phyloP scores from a whole-genome alignment of 306 rosid genomes.

The Lathyrus tuberosus region DNA sequence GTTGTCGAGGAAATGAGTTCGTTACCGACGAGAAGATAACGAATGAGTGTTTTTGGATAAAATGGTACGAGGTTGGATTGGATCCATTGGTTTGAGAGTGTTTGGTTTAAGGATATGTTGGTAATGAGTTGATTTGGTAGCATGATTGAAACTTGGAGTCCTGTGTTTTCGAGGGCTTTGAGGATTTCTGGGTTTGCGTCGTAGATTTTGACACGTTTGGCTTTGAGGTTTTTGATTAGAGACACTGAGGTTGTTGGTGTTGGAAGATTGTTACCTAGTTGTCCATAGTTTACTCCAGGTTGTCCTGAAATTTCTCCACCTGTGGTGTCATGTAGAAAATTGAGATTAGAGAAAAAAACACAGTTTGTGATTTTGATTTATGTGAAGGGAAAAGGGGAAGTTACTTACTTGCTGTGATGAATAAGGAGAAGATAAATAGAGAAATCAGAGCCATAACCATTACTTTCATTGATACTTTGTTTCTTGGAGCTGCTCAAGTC shows the following conservation, averaged over 20 bases:
- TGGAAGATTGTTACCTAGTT: constrained; percentile 74
- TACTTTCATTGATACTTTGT: neutral
- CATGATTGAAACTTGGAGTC: constrained; percentile 65
- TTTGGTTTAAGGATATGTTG: constrained; percentile 63
- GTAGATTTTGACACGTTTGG: constrained; percentile 63
- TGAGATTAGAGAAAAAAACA: neutral
- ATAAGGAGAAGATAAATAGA: constrained; percentile 45
- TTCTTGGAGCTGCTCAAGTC: too few relatives aligned
- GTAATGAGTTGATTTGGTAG: constrained; percentile 66
- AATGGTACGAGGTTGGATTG: constrained; percentile 55
- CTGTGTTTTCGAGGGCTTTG: constrained; percentile 54
- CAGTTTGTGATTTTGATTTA: neutral
- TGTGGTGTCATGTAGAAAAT: constrained; percentile 24
- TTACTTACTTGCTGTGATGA: constrained; percentile 48
- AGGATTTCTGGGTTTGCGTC: constrained; percentile 58
- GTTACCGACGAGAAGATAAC: constrained; percentile 82
- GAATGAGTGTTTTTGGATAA: constrained; percentile 58
- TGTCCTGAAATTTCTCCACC: constrained; percentile 51
- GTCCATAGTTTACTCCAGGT: constrained; percentile 68
- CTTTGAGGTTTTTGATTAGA: constrained; percentile 56
- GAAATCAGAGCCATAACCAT: constrained; percentile 36
- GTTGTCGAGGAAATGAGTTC: constrained; percentile 56
- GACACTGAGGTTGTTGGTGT: constrained; percentile 51
- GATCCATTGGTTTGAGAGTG: constrained; percentile 65
- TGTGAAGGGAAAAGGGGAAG: neutral